A percentile compares a stretch with the other conserved stretches of the same genome.
These are phyloP conservation scores for Rutstroemia sp. DNA, from an alignment of 2,329 filamentous ascomycete species.

Conservation along the genomic window DNA sequence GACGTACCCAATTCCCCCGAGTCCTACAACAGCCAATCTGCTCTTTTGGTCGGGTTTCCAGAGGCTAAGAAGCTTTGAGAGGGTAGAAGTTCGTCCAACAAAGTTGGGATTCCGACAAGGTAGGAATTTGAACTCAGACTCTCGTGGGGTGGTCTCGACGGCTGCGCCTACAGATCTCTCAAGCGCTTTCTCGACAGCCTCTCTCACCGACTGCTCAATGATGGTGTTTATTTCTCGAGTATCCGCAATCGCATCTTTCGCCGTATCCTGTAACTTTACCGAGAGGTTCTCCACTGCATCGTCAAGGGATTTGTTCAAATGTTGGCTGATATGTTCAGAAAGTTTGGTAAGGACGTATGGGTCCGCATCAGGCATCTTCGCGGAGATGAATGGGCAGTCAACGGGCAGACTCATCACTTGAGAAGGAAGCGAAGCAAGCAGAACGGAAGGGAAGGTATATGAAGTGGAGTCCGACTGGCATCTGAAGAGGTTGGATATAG, in stretches of 20 bases:
- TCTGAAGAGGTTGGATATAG: background rate
- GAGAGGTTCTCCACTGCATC: constrained; percentile 5
- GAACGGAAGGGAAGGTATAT: background rate
- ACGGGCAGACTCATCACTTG: background rate
- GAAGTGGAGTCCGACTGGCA: background rate
- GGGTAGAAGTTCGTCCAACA: constrained; percentile 15
- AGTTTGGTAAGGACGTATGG: constrained; percentile 8
- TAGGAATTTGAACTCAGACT: constrained; percentile 15
- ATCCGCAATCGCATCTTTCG: constrained; percentile 4
- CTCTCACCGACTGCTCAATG: constrained; percentile 1
- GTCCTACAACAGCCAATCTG: constrained; percentile 19
- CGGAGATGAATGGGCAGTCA: constrained; percentile 5
- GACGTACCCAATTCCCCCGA: constrained; percentile 23
- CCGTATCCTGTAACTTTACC: constrained; percentile 4
- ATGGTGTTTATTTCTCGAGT: constrained; percentile 7
- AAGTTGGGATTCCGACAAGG: constrained; percentile 19
- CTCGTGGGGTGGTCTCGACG: background rate
- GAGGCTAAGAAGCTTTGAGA: constrained; percentile 19
- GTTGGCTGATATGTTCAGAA: constrained; percentile 5
- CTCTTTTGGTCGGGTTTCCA: constrained; percentile 19
- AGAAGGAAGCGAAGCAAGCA: background rate
- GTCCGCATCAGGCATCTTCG: constrained; percentile 6
- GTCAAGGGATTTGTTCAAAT: constrained; percentile 5
- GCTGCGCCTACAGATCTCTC: constrained; percentile 1
- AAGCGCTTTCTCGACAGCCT: constrained; percentile 5